Conservation (phyloP, 1,284 basidiomycete species). For the Malassezia japonica region DNA sequence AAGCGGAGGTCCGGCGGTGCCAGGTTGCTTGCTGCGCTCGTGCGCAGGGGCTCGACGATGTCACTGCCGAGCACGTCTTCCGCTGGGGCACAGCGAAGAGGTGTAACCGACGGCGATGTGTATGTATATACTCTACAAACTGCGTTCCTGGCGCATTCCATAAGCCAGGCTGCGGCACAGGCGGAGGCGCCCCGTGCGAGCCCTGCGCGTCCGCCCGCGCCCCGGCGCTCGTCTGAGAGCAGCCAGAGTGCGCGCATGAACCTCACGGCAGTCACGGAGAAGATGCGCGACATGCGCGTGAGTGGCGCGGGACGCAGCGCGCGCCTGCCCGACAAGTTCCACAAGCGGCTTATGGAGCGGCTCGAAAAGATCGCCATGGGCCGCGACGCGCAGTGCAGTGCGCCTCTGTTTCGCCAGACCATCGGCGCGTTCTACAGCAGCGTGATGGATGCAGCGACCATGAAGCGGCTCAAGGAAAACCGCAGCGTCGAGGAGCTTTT, state of each 20-base stretch:
- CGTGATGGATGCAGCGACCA: conserved; percentile 33
- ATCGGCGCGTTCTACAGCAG: conserved; percentile 43
- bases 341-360: conserved; percentile 37
- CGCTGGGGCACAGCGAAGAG: conserved; percentile 16
- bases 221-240: conserved; percentile 6
- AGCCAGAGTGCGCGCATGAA: background rate
- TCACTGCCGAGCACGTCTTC: conserved; percentile 18
- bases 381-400: conserved; percentile 33
- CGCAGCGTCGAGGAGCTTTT: conserved; percentile 95
- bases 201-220: background rate
- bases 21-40: background rate
- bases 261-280: conserved; percentile 28
- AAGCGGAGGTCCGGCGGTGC: background rate
- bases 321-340: conserved; percentile 43
- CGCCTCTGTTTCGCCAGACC: conserved; percentile 35
- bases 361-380: conserved; percentile 44
- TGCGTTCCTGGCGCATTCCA: conserved; percentile 27
- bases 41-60: background rate
- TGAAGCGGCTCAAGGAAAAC: conserved; percentile 69
- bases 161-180: conserved; percentile 8
- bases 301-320: conserved; percentile 21
- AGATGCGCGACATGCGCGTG: conserved; percentile 28
- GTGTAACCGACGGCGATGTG: conserved; percentile 42
- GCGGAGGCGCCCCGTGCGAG: conserved; percentile 16
- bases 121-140: conserved; percentile 43